A percentile compares a stretch with the other conserved stretches of the same genome.
phyloP scores from a whole-genome alignment of 371 early-diverging fungal species.

The Apophysomyces variabilis region DNA sequence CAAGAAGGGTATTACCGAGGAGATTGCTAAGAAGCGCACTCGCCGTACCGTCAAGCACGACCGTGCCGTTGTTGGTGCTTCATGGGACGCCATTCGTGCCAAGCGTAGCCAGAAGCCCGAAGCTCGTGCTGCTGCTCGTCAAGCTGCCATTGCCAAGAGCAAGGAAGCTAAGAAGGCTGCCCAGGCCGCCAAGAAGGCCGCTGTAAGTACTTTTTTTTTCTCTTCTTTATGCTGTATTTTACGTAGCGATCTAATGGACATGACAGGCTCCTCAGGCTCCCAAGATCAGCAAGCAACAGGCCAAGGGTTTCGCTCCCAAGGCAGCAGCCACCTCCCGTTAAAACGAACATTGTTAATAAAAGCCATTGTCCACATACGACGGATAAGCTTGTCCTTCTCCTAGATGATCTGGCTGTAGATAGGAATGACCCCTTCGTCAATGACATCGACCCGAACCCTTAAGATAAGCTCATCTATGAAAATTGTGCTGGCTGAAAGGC shows the following conservation, averaged over 20 bases:
- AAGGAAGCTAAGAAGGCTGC: slow-evolving; percentile 89
- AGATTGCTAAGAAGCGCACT: slow-evolving; percentile 94
- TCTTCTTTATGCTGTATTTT: neutral
- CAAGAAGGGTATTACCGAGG: slow-evolving; percentile 98
- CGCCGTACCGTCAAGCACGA: slow-evolving; percentile 94
- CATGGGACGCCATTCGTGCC: slow-evolving; percentile 94
- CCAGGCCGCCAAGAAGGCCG: slow-evolving; percentile 80
- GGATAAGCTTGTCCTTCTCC: neutral
- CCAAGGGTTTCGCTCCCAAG: slow-evolving; percentile 78
- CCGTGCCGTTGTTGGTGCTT: slow-evolving; percentile 95
- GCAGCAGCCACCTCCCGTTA: slow-evolving; percentile 77
- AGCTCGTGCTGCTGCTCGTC: slow-evolving; percentile 91
- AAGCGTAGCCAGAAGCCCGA: slow-evolving; percentile 96
- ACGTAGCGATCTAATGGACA: neutral
- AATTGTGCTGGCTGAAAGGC: too few species aligned
- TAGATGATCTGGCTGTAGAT: too few species aligned
- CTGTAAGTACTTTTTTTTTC: neutral
- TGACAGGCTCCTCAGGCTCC: neutral
- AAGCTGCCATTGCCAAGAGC: slow-evolving; percentile 82
- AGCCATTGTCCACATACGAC: neutral
- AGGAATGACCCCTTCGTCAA: too few species aligned
- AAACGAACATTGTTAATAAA: slow-evolving; percentile 42
- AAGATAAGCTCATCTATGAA: too few species aligned
- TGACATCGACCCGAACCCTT: too few species aligned
- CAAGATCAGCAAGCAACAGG: slow-evolving; percentile 80